phyloP scores from a whole-genome alignment of 805 yeast species.

The Candida railenensis region DNA sequence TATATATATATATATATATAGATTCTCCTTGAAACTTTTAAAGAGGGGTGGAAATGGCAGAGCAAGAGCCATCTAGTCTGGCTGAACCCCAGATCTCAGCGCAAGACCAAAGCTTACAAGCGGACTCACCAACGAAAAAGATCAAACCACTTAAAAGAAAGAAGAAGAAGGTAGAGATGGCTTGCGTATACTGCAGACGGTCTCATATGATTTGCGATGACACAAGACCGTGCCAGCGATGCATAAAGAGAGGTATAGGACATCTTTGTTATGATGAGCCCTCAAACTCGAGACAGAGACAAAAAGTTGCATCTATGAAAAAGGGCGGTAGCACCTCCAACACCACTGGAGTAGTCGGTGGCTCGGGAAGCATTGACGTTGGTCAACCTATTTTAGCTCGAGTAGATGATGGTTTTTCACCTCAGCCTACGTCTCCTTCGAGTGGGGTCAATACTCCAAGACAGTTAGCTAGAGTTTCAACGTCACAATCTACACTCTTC shows the following conservation, averaged over 20 bases:
- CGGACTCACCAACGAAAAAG: neutral
- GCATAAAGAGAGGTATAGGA: conserved; percentile 83
- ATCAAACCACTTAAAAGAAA: conserved; percentile 22
- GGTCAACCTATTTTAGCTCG: neutral
- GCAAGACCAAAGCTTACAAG: neutral
- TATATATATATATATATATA: no score
- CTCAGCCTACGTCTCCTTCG: conserved; percentile 4
- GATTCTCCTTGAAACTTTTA: neutral
- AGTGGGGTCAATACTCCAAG: conserved; percentile 1
- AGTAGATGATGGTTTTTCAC: conserved; percentile 3
- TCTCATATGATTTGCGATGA: conserved; percentile 94
- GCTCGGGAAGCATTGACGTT: conserved; percentile 22
- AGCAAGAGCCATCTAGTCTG: neutral
- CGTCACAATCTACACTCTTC: conserved; percentile 6
- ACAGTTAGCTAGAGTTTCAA: neutral
- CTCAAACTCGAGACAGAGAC: conserved; percentile 40
- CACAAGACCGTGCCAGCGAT: conserved; percentile 71
- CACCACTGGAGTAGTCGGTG: conserved; percentile 8
- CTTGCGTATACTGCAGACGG: conserved; percentile 89
- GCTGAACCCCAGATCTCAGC: neutral
- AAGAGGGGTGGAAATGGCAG: neutral
- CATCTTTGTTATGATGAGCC: conserved; percentile 83
- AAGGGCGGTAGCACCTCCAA: conserved; percentile 2
- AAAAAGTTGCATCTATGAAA: conserved; percentile 27
- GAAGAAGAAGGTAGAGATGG: conserved; percentile 56